Base-by-base conservation (phyloP, 306 rosid genomes). In the Mucuna pruriens region DNA sequence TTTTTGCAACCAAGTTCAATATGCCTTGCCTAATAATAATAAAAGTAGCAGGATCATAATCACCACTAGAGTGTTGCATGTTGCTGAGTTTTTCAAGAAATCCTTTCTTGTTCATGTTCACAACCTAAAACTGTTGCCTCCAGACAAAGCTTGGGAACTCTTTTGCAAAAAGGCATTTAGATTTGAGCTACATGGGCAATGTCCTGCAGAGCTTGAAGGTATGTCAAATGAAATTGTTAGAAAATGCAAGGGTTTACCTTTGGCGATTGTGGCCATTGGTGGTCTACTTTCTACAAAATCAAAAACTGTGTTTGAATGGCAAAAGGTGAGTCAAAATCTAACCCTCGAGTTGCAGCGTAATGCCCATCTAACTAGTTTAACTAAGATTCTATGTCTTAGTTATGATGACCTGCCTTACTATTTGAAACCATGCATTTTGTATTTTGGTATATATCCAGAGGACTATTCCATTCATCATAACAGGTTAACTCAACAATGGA, bases 391-490 rank as follows among this genome's bases (percentile, higher is more conserved):
- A 61, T 19, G 46, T 13, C 48, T 63, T 2, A 76, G 72, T 34
- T 76, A 76, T 33, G 63, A 76, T 33, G 63, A 62, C 17, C 11
- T 76, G 34, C 73, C 73, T n/a, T 31, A n/a, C 49, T 22, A 46
- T 4, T 20, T 66, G 52, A 66, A 39, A 40, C 40, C 73, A 3
- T 39, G 52, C 26, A 39, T 66, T 4, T 20, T 76, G 34, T 76
- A 76, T 20, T 77, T 77, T 48, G 74, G 74, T 31, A 33, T 48
- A 64, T 77, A 77, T 64, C 74, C 64, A 0, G 74, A 64, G 52
- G 51, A 48, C 64, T 34, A 77, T 39, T 48, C 17, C 12, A 48
- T 77, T 4, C 7, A 2, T 0, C 31, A 16, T 0, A 4, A 0
- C 9, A 73, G 65, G 22, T 11, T 73, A 9, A 20, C 10, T 4